Conservation (phyloP, 257 asterid species). For the Solanum lycopersicoides region DNA sequence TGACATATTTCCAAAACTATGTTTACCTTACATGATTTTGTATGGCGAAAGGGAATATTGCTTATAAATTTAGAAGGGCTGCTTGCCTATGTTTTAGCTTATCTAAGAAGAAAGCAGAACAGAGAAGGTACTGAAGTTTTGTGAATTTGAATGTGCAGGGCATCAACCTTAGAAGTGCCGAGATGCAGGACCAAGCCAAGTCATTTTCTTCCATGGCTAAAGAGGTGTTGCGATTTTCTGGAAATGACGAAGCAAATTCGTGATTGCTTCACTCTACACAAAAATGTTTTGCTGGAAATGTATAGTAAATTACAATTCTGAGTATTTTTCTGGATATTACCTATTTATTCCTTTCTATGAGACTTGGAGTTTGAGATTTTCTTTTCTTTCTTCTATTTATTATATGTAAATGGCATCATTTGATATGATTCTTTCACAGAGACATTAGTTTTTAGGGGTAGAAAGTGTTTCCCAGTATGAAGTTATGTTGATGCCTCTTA, state of each 20-base stretch:
- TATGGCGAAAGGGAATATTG: background rate
- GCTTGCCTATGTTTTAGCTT: background rate
- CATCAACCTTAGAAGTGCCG: conserved; percentile 61
- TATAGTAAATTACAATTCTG: background rate
- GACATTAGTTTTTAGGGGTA: background rate
- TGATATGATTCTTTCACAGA: background rate
- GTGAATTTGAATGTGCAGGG: conserved; percentile 35
- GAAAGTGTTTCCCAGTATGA: background rate
- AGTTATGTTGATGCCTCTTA: background rate
- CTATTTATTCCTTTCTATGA: background rate
- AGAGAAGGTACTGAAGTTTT: background rate
- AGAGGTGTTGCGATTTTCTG: conserved; percentile 58
- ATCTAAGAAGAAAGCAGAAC: background rate
- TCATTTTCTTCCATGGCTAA: conserved; percentile 88
- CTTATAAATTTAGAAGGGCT: background rate
- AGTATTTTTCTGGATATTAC: background rate
- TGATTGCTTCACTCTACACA: conserved; percentile 2
- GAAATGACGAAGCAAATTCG: conserved; percentile 34
- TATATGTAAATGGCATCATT: background rate
- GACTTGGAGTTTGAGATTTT: background rate
- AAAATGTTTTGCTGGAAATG: background rate
- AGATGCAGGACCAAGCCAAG: conserved; percentile 83
- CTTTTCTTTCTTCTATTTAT: background rate
- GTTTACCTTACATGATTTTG: background rate
- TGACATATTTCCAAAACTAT: background rate